Percentiles rank a stretch among this genome's conserved stretches.
Conservation (phyloP, 257 asterid genomes). For the Solanum medicagineum region DNA sequence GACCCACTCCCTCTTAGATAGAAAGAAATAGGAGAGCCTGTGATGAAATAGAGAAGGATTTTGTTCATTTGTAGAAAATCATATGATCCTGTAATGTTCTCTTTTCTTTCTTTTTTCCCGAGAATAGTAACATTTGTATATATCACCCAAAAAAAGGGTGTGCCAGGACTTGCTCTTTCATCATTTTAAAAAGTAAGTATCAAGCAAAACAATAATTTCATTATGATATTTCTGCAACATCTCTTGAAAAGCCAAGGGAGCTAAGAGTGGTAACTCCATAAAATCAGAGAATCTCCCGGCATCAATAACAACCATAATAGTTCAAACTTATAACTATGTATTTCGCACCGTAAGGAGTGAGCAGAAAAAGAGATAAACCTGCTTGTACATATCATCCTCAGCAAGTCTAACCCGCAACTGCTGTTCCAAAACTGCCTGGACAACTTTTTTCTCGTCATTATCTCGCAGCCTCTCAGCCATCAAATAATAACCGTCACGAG, state of each 20-base stretch:
- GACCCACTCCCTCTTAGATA: not conserved
- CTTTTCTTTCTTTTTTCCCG: not conserved
- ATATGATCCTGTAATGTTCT: not conserved
- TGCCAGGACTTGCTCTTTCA: not conserved
- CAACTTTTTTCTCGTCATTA: slow-evolving; percentile 53
- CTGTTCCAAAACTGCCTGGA: slow-evolving; percentile 60
- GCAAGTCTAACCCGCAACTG: slow-evolving; percentile 36
- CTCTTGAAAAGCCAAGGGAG: not conserved
- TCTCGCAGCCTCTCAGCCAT: slow-evolving; percentile 92
- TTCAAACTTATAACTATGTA: not conserved
- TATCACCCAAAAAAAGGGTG: not conserved
- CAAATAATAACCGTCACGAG: slow-evolving; percentile 77
- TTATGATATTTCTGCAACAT: not conserved
- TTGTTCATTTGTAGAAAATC: not conserved
- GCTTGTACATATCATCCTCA: slow-evolving; percentile 48
- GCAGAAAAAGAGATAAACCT: slow-evolving; percentile 32
- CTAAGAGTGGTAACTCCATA: not conserved
- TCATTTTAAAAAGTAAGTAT: not conserved
- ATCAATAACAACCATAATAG: not conserved
- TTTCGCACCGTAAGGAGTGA: not conserved
- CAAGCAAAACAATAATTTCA: not conserved
- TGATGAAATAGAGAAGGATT: not conserved
- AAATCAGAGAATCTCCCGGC: not conserved
- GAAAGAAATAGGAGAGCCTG: not conserved
- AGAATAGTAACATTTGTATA: not conserved